Base-by-base conservation (phyloP, 768 basidiomycete species). In the Boletus bicolor region DNA sequence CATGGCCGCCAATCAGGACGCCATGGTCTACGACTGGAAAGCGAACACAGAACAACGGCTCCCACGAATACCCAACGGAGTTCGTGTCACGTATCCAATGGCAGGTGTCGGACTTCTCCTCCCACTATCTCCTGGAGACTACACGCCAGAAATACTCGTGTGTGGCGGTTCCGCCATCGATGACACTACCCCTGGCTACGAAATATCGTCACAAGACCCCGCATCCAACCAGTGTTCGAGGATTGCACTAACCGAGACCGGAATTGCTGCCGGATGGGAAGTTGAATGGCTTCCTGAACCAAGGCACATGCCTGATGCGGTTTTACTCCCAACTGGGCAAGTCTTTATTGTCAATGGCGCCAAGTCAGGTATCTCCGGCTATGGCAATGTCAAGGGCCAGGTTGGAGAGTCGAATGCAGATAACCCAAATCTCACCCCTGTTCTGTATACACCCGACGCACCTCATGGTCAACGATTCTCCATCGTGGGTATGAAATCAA, bases 71-170 rank as follows among this genome's bases (percentile, higher is more conserved):
- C 89, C 90, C 7, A 89, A 92, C 57, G 84, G 83, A 42, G 82
- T 90, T 15, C 87, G 88, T 26, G 83, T 91, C 36, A 90, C 90
- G 0, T 92, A 93, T 67, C 90, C 90, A 1, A 88, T 91, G 86
- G 75, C 88, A 26, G 91, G 85, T 41, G 84, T 84, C 15, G 89
- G 77, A 12, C 58, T 89, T n/a, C 76, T 93, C 41, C 81, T 93
- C 9, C 89, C 91, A 10, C 74, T 93, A 8, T 78, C 79, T 5
- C 82, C 83, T 3, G 75, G 78, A 9, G 83, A 83, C 61, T 92
- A 88, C 60, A 73, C 75, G 6, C 80, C 91, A 0, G 87, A 89
- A 61, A 72, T 93, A 42, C 75, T 93, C 21, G 68, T 93, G 28
- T 93, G 91, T 53, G 91, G 91, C 10, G 91, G 91, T 11, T 89